These are phyloP conservation scores for Cladosporium austrohemisphaericum DNA, from an alignment of 2,329 filamentous ascomycete species.

Conservation along the genomic window DNA sequence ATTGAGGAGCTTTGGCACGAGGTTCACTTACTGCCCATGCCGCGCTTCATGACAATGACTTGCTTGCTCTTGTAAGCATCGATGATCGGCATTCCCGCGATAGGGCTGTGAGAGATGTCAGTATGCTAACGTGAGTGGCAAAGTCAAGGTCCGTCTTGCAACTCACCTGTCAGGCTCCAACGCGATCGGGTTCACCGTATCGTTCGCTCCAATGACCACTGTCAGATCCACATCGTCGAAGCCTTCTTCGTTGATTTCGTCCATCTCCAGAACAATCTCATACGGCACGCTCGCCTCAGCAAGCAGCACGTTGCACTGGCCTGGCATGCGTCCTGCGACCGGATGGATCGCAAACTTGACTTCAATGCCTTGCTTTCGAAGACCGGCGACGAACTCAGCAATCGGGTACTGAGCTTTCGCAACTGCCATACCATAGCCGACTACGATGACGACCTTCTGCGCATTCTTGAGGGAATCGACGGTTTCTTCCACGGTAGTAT, in stretches of 20 bases:
- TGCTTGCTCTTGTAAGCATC: conserved; percentile 94
- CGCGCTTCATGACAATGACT: conserved; percentile 88
- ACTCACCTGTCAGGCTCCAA: conserved; percentile 62
- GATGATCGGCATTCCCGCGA: conserved; percentile 88
- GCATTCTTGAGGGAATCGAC: conserved; percentile 71
- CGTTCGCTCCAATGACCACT: conserved; percentile 86
- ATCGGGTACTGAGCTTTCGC: conserved; percentile 91
- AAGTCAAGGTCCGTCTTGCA: not conserved
- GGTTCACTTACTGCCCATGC: conserved; percentile 62
- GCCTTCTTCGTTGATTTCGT: conserved; percentile 85
- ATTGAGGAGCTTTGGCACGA: not conserved
- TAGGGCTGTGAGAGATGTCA: conserved; percentile 52
- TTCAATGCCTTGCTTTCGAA: conserved; percentile 71
- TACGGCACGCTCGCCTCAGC: conserved; percentile 86
- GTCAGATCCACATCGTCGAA: conserved; percentile 82
- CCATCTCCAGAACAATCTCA: conserved; percentile 91
- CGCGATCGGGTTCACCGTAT: conserved; percentile 88
- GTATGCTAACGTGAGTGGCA: not conserved
- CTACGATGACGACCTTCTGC: conserved; percentile 83
- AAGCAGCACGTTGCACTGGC: conserved; percentile 86
- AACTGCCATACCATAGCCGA: conserved; percentile 92
- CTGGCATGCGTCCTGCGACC: conserved; percentile 87
- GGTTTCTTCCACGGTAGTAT: conserved; percentile 75
- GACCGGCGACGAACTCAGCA: conserved; percentile 70
- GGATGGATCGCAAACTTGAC: conserved; percentile 89